Base-by-base conservation (phyloP, 768 basidiomycete genomes). In the Mrakia blollopis region DNA sequence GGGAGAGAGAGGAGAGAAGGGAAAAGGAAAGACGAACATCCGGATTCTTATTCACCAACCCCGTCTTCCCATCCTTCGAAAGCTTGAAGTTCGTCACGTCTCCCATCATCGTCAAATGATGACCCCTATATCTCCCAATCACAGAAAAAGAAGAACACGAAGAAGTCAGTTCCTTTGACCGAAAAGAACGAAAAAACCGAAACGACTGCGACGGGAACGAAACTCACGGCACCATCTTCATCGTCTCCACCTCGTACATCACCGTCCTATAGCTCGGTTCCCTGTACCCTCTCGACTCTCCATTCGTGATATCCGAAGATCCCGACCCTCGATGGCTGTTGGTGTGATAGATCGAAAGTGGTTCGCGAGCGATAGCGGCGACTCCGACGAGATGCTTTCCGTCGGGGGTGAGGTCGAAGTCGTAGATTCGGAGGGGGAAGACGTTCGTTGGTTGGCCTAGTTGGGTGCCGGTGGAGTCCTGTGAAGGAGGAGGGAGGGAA, bases 1-100 rank as follows among this genome's bases (percentile, higher is more conserved):
- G 52, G 52, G 41, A n/a, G 41, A 23, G 18, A 41, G 69, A 78
- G 13, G 30, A 69, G 14, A 6, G 7, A 32, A 62, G 35, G 28
- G 44, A 37, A 6, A 37, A n/a, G 50, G 57, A 30, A 52, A 35
- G 4, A 83, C 89, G 87, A 83, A 93, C 93, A 84, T 94, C 90
- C 9, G 93, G 93, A 54, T 92, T 88, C 81, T 92, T 91, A 81
- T 91, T 96, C 78, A 98, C 88, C 73, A 98, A 86, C 3, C 92
- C 92, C 81, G 89, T 92, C 79, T 89, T 90, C 44, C 93, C 96
- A 84, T 98, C 91, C 73, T 87, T 86, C 23, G 94, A 93, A 50
- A 95, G 86, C 83, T 90, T 91, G 80, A 97, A 89, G 83, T 92
- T 94, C 39, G 93, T 94, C 62, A 94, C 85, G 82, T 95, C 94